phyloP scores from a whole-genome alignment of 2,329 filamentous ascomycete genomes.

The Penicillium sp. region DNA sequence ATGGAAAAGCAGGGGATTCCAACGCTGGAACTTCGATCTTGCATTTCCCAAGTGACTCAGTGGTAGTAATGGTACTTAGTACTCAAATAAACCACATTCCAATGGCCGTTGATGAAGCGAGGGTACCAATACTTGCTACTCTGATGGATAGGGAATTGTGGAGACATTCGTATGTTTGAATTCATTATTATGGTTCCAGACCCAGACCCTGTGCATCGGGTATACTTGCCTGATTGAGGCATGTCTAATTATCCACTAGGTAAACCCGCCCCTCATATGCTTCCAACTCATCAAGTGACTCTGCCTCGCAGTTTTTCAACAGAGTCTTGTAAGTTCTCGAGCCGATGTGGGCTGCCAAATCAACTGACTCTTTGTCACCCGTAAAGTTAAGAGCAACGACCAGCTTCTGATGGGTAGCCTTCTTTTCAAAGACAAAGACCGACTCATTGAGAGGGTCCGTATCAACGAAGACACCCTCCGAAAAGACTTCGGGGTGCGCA shows the following conservation, averaged over 20 bases:
- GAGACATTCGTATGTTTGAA: neutral
- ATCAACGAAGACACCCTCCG: slow-evolving; percentile 65
- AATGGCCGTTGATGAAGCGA: neutral
- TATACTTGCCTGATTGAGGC: neutral
- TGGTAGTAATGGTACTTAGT: too few relatives aligned
- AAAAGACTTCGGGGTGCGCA: slow-evolving; percentile 63
- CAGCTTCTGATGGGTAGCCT: slow-evolving; percentile 31
- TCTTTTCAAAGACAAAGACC: slow-evolving; percentile 56
- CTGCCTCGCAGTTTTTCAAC: slow-evolving; percentile 19
- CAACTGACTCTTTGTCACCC: slow-evolving; percentile 39
- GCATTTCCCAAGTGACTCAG: too few relatives aligned
- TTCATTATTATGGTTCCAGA: neutral
- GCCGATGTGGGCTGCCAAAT: slow-evolving; percentile 27
- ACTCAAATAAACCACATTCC: neutral
- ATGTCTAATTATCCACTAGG: slow-evolving; percentile 11
- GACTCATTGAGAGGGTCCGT: slow-evolving; percentile 56
- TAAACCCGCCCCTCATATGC: slow-evolving; percentile 23
- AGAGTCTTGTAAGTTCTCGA: neutral
- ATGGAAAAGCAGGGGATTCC: too few relatives aligned
- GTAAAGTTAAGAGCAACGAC: slow-evolving; percentile 59
- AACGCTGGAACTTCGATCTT: too few relatives aligned
- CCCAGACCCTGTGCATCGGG: too few relatives aligned
- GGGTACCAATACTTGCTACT: neutral
- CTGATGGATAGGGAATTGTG: neutral
- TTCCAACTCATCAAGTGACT: slow-evolving; percentile 15